Evolutionary conservation across 2,329 filamentous ascomycete species (phyloP).

Genomic region (Clonostachys sp.): DNA sequence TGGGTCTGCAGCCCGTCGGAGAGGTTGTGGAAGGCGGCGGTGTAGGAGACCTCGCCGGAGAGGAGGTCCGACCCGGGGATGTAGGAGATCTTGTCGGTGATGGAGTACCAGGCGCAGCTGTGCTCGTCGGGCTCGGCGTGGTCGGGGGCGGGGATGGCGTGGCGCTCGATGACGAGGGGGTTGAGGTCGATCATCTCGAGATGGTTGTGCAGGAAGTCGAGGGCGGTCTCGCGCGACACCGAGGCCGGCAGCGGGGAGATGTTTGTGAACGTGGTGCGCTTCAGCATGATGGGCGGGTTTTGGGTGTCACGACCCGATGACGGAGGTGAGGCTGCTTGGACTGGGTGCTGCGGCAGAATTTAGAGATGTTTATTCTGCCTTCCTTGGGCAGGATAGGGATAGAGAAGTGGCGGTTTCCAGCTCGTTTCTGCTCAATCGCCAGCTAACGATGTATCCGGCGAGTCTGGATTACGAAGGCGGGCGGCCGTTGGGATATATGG

Average conservation of each 20-base stretch:
- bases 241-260: constrained; percentile 71
- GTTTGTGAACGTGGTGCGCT: constrained; percentile 68
- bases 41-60: constrained; percentile 69
- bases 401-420: too few relatives aligned
- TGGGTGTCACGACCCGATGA: neutral
- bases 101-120: constrained; percentile 69
- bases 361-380: too few relatives aligned
- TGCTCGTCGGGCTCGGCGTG: constrained; percentile 68
- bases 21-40: constrained; percentile 74
- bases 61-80: constrained; percentile 63
- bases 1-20: constrained; percentile 74
- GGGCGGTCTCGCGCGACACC: constrained; percentile 64
- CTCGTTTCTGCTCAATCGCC: too few relatives aligned
- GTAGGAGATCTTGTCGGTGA: constrained; percentile 74
- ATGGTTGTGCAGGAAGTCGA: constrained; percentile 75
- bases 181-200: constrained; percentile 84
- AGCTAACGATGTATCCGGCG: too few relatives aligned
- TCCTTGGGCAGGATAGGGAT: too few relatives aligned
- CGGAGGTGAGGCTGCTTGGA: too few relatives aligned
- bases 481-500: too few relatives aligned
- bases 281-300: constrained; percentile 48
- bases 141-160: constrained; percentile 61
- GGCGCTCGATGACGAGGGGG: constrained; percentile 71
- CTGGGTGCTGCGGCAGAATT: too few relatives aligned
- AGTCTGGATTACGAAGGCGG: too few relatives aligned